Percentiles rank a stretch among this genome's conserved stretches.
These are phyloP conservation scores for Salvia sclarea DNA, from an alignment of 305 asterid genomes.

Conservation along the genomic window DNA sequence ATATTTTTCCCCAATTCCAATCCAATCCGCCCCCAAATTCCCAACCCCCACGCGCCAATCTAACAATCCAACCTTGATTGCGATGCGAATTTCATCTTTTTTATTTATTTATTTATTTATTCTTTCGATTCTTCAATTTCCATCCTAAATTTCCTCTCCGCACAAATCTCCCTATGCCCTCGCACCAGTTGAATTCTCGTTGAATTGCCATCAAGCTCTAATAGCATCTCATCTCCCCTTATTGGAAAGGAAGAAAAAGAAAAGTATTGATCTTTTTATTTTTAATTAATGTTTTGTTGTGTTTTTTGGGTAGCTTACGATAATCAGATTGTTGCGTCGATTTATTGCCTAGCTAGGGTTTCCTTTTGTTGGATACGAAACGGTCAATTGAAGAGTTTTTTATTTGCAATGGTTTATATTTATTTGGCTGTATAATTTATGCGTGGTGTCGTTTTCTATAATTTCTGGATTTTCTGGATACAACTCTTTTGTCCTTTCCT, in stretches of 20 bases:
- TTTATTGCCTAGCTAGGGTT: slow-evolving; percentile 36
- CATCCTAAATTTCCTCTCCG: slow-evolving; percentile 35
- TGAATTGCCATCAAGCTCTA: slow-evolving; percentile 18
- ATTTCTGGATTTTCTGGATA: slow-evolving; percentile 31
- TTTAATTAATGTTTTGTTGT: background rate
- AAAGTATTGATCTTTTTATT: background rate
- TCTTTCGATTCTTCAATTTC: too few species aligned
- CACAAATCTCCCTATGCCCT: slow-evolving; percentile 23
- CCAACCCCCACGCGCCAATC: slow-evolving; percentile 21
- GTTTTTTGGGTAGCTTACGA: slow-evolving; percentile 10
- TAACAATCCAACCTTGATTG: background rate
- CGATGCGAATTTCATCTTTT: too few species aligned
- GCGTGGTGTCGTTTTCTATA: slow-evolving; percentile 24
- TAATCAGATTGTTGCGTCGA: slow-evolving; percentile 26
- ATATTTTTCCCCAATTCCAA: too few species aligned
- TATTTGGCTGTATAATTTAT: background rate
- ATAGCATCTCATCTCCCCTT: slow-evolving; percentile 4
- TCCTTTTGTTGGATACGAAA: slow-evolving; percentile 17
- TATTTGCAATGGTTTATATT: background rate
- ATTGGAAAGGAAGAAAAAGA: background rate
- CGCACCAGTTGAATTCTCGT: slow-evolving; percentile 26
- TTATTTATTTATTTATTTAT: too few species aligned
- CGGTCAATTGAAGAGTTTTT: background rate
- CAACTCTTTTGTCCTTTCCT: slow-evolving; percentile 28
- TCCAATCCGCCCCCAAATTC: background rate